phyloP scores from a whole-genome alignment of 1,139 yeast genomes.

The Eremothecium sinecaudum region DNA sequence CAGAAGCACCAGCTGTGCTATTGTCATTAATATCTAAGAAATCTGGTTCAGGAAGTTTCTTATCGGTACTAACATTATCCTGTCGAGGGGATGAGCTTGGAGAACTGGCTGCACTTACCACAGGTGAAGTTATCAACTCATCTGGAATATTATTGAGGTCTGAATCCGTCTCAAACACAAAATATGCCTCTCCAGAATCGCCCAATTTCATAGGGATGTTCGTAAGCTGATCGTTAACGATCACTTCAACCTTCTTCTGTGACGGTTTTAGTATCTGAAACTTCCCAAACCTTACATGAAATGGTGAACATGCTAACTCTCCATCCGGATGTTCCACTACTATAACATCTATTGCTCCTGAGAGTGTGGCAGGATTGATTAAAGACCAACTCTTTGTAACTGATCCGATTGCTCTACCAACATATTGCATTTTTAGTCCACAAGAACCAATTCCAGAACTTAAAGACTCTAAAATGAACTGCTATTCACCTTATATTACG shows the following conservation, averaged over 20 bases:
- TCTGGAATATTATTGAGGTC: conserved; percentile 53
- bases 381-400: conserved; percentile 97
- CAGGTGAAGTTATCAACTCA: conserved; percentile 84
- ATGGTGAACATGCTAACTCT: conserved; percentile 83
- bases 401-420: conserved; percentile 88
- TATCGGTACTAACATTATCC: conserved; percentile 2
- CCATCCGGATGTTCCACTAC: conserved; percentile 90
- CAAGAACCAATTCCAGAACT: too few species aligned
- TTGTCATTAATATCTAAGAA: conserved; percentile 35
- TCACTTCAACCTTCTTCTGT: conserved; percentile 84
- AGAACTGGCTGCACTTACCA: conserved; percentile 68
- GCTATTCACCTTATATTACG: too few species aligned
- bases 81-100: conserved; percentile 47
- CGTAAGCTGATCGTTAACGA: conserved; percentile 73
- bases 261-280: conserved; percentile 90
- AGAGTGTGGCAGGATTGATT: conserved; percentile 87
- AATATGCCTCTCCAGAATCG: conserved; percentile 97
- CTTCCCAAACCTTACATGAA: conserved; percentile 93
- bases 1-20: conserved; percentile 9
- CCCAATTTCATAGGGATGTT: conserved; percentile 92
- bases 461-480: too few species aligned
- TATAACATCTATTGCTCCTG: conserved; percentile 95
- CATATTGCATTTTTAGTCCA: conserved; percentile 99
- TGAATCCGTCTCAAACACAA: conserved; percentile 79
- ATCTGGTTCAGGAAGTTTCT: conserved; percentile 45